Evolutionary conservation across 805 yeast genomes (phyloP).

Genomic region (Zygotorulaspora danielsina): DNA sequence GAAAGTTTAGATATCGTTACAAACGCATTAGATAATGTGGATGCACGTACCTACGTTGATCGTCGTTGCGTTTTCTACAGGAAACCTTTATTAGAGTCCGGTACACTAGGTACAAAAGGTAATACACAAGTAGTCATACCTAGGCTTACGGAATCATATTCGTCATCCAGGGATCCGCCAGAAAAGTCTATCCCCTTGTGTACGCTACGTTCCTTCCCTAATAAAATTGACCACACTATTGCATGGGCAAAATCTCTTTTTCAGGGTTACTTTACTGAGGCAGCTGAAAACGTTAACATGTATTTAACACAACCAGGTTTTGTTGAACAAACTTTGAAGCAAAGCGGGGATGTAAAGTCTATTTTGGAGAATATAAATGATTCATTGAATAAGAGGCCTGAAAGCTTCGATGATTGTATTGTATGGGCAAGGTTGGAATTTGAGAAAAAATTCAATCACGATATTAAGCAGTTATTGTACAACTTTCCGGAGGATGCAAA

Average conservation of each 20-base stretch:
- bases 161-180: conserved; percentile 97
- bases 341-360: conserved; percentile 86
- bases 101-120: conserved; percentile 97
- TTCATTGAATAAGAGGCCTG: conserved; percentile 76
- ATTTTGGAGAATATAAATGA: conserved; percentile 75
- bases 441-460: conserved; percentile 78
- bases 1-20: conserved; percentile 78
- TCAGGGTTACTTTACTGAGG: conserved; percentile 84
- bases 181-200: conserved; percentile 96
- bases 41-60: conserved; percentile 96
- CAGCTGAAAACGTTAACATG: conserved; percentile 90
- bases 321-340: conserved; percentile 86
- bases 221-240: conserved; percentile 96
- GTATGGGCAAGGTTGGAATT: conserved; percentile 92
- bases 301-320: conserved; percentile 89
- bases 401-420: conserved; percentile 88
- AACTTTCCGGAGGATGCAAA: conserved; percentile 94
- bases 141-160: conserved; percentile 87
- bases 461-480: conserved; percentile 82
- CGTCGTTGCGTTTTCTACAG: conserved; percentile 91
- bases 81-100: conserved; percentile 90
- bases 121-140: conserved; percentile 97
- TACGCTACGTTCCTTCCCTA: conserved; percentile 95
- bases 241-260: conserved; percentile 98
- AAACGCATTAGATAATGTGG: conserved; percentile 95